These are phyloP conservation scores for Endocarpon pusillum DNA, from an alignment of 495 filamentous ascomycete species.

Conservation along the genomic window DNA sequence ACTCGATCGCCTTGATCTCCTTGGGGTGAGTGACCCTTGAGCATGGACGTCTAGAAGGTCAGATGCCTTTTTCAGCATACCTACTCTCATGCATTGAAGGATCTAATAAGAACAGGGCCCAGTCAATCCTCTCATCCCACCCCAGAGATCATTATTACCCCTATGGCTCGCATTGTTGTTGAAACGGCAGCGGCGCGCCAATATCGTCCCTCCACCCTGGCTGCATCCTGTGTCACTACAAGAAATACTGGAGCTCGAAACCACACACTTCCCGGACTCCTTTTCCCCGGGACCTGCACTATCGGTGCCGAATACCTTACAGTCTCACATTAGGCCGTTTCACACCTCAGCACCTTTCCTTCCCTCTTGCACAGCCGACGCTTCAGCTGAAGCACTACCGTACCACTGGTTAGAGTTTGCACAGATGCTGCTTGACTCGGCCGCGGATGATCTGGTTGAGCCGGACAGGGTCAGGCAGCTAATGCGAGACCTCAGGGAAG, in stretches of 20 bases:
- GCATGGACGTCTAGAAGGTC: background rate
- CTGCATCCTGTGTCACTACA: slow-evolving; percentile 54
- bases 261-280: slow-evolving; percentile 36
- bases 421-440: slow-evolving; percentile 68
- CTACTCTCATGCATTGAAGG: slow-evolving; percentile 3
- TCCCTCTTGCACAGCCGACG: slow-evolving; percentile 37
- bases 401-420: slow-evolving; percentile 90
- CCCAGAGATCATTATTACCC: slow-evolving; percentile 62
- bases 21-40: slow-evolving; percentile 46
- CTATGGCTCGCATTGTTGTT: slow-evolving; percentile 96
- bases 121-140: slow-evolving; percentile 58
- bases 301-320: slow-evolving; percentile 13
- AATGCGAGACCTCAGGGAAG: slow-evolving; percentile 71
- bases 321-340: slow-evolving; percentile 1
- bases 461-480: slow-evolving; percentile 57
- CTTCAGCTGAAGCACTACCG: slow-evolving; percentile 51
- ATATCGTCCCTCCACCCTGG: slow-evolving; percentile 85
- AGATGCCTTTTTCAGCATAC: background rate
- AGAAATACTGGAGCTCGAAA: slow-evolving; percentile 65
- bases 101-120: slow-evolving; percentile 42
- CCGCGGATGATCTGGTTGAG: slow-evolving; percentile 68
- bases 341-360: slow-evolving; percentile 41
- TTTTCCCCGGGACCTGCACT: slow-evolving; percentile 63
- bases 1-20: slow-evolving; percentile 66
- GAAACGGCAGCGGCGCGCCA: slow-evolving; percentile 85